These are phyloP conservation scores for Microcyclospora pomicola DNA, from an alignment of 2,329 filamentous ascomycete genomes.

Conservation along the genomic window DNA sequence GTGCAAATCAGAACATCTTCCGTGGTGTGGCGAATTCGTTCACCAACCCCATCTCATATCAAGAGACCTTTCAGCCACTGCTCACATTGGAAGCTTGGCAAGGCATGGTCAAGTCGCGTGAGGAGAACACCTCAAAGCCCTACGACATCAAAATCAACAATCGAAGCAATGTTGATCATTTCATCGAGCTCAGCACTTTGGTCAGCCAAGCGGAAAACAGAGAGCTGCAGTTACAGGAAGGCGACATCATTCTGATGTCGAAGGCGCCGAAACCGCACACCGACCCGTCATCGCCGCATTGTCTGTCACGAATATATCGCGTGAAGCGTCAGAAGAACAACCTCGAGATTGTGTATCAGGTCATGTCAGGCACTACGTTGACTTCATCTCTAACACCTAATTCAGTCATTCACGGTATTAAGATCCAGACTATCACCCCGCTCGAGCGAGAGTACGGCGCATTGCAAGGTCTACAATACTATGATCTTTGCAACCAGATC, in stretches of 20 bases:
- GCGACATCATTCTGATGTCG: slow-evolving; percentile 80
- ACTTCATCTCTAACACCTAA: slow-evolving; percentile 47
- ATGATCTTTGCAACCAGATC: slow-evolving; percentile 89
- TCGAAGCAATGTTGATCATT: slow-evolving; percentile 80
- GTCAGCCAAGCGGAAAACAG: slow-evolving; percentile 58
- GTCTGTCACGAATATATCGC: slow-evolving; percentile 70
- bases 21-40: slow-evolving; percentile 67
- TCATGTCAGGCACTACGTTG: slow-evolving; percentile 42
- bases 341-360: slow-evolving; percentile 73
- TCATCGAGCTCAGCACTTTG: slow-evolving; percentile 77
- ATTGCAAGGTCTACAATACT: slow-evolving; percentile 80
- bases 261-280: slow-evolving; percentile 56
- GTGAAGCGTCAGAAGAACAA: slow-evolving; percentile 67
- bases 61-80: slow-evolving; percentile 78
- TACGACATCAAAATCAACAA: slow-evolving; percentile 82
- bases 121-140: slow-evolving; percentile 65
- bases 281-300: slow-evolving; percentile 55
- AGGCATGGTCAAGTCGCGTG: slow-evolving; percentile 76
- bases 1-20: slow-evolving; percentile 54
- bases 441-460: slow-evolving; percentile 93
- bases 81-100: slow-evolving; percentile 92
- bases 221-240: slow-evolving; percentile 62
- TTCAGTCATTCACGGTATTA: slow-evolving; percentile 56
- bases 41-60: slow-evolving; percentile 61
- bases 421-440: slow-evolving; percentile 84